These are phyloP conservation scores for Geranomyces michiganensis DNA, from an alignment of 192 early-diverging fungal genomes.

Conservation along the genomic window DNA sequence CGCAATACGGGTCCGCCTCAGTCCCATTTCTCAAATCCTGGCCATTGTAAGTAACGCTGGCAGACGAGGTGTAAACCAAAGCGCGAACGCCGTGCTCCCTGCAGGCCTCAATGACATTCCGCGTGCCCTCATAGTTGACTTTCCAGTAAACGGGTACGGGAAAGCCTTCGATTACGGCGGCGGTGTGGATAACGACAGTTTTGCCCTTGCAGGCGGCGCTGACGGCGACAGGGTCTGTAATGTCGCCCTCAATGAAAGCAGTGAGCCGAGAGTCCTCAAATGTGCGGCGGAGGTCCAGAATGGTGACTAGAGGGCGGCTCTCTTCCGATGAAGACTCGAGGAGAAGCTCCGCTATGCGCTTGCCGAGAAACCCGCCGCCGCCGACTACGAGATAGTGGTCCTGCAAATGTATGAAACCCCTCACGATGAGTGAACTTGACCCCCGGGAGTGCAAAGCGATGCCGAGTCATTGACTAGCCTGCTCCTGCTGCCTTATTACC, in stretches of 20 bases:
- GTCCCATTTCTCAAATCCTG: slow-evolving; percentile 74
- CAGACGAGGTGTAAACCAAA: slow-evolving; percentile 84
- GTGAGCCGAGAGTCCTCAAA: slow-evolving; percentile 34
- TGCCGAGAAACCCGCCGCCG: slow-evolving; percentile 87
- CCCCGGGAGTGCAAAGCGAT: no score
- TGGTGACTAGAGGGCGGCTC: slow-evolving; percentile 56
- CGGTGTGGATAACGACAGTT: slow-evolving; percentile 85
- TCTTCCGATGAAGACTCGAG: slow-evolving; percentile 63
- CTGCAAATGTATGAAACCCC: no score
- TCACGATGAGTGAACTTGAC: no score
- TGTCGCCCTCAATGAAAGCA: slow-evolving; percentile 62
- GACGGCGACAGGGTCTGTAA: slow-evolving; percentile 57
- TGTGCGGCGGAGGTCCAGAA: slow-evolving; percentile 75
- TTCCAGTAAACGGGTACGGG: slow-evolving; percentile 72
- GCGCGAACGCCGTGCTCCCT: slow-evolving; percentile 61
- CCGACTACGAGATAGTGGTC: slow-evolving; percentile 55
- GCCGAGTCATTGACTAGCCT: no score
- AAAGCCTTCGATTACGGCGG: slow-evolving; percentile 79
- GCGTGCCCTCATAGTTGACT: slow-evolving; percentile 79
- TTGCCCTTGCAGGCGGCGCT: slow-evolving; percentile 62
- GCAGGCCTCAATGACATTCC: slow-evolving; percentile 80
- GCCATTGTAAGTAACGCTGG: slow-evolving; percentile 88
- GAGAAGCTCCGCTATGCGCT: slow-evolving; percentile 75
- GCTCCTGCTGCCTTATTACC: no score
- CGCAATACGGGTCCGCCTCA: slow-evolving; percentile 76